Conservation (phyloP, 192 early-diverging fungal species). For the Gamsiella multidivaricata region DNA sequence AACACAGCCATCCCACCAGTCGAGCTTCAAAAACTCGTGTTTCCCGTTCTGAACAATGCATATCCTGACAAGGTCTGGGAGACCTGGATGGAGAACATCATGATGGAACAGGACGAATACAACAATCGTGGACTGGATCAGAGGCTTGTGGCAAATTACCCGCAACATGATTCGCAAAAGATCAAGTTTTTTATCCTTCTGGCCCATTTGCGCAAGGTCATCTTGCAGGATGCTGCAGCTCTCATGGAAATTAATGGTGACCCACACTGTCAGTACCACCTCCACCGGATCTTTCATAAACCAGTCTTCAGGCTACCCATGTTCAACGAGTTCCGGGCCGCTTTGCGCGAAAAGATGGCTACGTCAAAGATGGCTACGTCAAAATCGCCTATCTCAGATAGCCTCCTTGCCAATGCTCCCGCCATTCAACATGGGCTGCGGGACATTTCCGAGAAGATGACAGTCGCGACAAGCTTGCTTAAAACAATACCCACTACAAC, state of each 20-base stretch:
- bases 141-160: background rate
- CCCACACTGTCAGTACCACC: conserved; percentile 1
- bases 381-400: conserved; percentile 3
- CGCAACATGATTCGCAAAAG: background rate
- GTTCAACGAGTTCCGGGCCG: background rate
- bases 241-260: conserved; percentile 20
- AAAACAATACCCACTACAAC: background rate
- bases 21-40: conserved; percentile 24
- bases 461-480: background rate
- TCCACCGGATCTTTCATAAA: conserved; percentile 6
- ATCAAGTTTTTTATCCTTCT: conserved; percentile 10
- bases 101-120: conserved; percentile 18
- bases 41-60: conserved; percentile 3
- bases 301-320: conserved; percentile 7
- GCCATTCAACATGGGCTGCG: conserved; percentile 6
- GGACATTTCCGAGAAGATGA: conserved; percentile 9
- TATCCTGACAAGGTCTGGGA: conserved; percentile 13
- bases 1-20: conserved; percentile 22
- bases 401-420: conserved; percentile 14
- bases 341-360: background rate
- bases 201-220: conserved; percentile 28
- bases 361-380: conserved; percentile 9
- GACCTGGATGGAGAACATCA: conserved; percentile 29
- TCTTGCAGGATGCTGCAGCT: conserved; percentile 27
- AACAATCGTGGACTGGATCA: background rate